Base-by-base conservation (phyloP, 2,329 filamentous ascomycete species). In the Mycosphaerelloides madeirae region DNA sequence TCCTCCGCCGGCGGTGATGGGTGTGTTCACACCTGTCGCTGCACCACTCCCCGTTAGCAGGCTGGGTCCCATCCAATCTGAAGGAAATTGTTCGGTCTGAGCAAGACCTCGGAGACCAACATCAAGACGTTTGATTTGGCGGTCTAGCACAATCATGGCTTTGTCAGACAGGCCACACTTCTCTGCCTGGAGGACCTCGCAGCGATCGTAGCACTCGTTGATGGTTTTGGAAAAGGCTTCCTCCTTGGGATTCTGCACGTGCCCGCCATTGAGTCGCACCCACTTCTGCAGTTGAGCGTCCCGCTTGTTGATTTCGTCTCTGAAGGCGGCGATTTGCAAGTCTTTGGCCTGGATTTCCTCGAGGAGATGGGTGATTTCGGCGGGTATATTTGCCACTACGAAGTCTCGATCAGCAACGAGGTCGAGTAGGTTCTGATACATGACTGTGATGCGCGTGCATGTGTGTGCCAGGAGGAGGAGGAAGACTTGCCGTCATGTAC, bases 271-370 rank as follows among this genome's bases (percentile, higher is more conserved):
- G 14, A 78, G 70, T 58, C 85, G 86, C 64, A 91, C 87, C 73
- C 82, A 90, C 67, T 85, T 87, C 62, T 94, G 87, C 31, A 93
- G 80, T 60, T 82, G 82, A 41, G 68, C 76, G 60, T 94, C 87
- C 53, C 83, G 81, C 46, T 84, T 81, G 31, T 81, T 78, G 60
- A 90, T 87, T 52, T 78, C 76, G 49, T 79, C 76, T 46, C 83
- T 72, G 62, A 83, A 83, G 37, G 87, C 81, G 60, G 79, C 73
- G 55, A 87, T 84, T 53, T 81, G 75, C 38, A 79, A 76, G 63
- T 94, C 87, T 65, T 90, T 91, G 63, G 86, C 83, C 60, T 81
- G 75, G 52, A 91, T 86, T 68, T 93, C 87, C 62, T 90, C 86
- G 60, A 90, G 84, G 50, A 91, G 76, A 69, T 90, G 89, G 15